A percentile compares a stretch with the other conserved stretches of the same genome.
Evolutionary conservation across 2,329 filamentous ascomycete species (phyloP).

Genomic region (Ophiostoma novo-ulmi): DNA sequence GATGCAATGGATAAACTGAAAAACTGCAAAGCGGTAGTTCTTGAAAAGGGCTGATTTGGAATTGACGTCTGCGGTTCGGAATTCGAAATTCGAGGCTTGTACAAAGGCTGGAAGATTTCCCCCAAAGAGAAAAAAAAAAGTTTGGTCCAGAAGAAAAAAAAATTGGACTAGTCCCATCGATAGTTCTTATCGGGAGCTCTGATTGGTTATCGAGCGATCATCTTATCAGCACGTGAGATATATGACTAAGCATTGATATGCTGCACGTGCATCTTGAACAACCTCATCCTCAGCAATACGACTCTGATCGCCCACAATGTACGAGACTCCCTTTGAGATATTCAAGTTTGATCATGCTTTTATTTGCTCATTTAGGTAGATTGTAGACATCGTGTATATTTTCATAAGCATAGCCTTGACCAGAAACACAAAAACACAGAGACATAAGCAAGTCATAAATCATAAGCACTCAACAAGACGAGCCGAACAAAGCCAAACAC

Average conservation of each 20-base stretch:
- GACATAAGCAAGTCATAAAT: neutral
- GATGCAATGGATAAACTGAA: neutral
- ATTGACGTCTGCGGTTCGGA: no score
- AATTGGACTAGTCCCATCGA: constrained; percentile 13
- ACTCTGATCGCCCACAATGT: neutral
- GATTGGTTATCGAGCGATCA: neutral
- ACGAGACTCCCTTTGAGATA: neutral
- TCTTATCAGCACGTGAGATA: constrained; percentile 12
- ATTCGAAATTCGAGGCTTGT: neutral
- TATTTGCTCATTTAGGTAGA: neutral
- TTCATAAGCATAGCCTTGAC: neutral
- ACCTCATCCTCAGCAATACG: neutral
- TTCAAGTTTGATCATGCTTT: no score
- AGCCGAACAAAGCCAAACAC: neutral
- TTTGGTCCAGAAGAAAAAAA: constrained; percentile 13
- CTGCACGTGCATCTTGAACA: neutral
- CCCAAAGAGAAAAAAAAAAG: constrained; percentile 9
- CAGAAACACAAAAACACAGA: neutral
- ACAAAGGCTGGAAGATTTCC: constrained; percentile 13
- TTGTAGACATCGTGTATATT: neutral
- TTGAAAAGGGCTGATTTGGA: neutral
- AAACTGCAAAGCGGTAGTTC: neutral
- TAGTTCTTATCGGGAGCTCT: neutral
- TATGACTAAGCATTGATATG: neutral
- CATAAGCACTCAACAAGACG: neutral